A percentile compares a stretch with the other conserved stretches of the same genome.
phyloP scores from a whole-genome alignment of 441 rosid genomes.

The Bruguiera hainesii region DNA sequence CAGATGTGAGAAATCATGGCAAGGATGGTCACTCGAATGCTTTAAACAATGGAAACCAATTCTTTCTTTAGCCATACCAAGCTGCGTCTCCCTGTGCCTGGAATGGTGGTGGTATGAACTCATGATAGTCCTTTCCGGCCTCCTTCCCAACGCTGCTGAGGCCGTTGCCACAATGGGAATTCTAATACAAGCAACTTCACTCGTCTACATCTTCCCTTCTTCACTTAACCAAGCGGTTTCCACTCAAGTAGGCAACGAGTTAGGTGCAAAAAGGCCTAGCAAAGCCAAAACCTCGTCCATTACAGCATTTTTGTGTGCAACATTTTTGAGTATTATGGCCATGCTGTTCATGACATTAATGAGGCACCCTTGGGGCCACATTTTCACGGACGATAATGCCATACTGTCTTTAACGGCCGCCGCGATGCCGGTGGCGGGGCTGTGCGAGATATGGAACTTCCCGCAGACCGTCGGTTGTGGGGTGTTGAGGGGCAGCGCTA shows the following conservation, averaged over 20 bases:
- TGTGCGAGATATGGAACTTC: conserved; percentile 90
- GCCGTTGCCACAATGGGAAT: conserved; percentile 48
- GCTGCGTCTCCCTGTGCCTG: conserved; percentile 43
- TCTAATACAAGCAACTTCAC: conserved; percentile 41
- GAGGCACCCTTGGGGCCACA: conserved; percentile 66
- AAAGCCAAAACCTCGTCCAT: conserved; percentile 59
- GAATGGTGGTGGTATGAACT: conserved; percentile 62
- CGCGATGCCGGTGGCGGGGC: conserved; percentile 72
- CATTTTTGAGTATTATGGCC: conserved; percentile 55
- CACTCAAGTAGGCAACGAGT: conserved; percentile 39
- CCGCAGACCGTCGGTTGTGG: conserved; percentile 94
- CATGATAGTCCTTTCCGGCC: conserved; percentile 42
- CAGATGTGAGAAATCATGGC: conserved; percentile 32
- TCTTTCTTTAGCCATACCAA: conserved; percentile 36
- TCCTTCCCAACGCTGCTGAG: conserved; percentile 31
- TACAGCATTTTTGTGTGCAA: conserved; percentile 50
- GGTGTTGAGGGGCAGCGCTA: conserved; percentile 78
- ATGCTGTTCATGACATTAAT: conserved; percentile 54
- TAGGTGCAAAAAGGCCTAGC: conserved; percentile 43
- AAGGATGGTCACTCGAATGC: conserved; percentile 32
- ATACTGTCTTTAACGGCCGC: conserved; percentile 61
- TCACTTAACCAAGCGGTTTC: conserved; percentile 38
- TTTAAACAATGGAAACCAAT: conserved; percentile 39
- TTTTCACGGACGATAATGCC: conserved; percentile 59
- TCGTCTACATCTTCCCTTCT: conserved; percentile 44